A percentile compares a stretch with the other conserved stretches of the same genome.
phyloP scores from a whole-genome alignment of 805 yeast species.

The Tetrapisispora fleetii region DNA sequence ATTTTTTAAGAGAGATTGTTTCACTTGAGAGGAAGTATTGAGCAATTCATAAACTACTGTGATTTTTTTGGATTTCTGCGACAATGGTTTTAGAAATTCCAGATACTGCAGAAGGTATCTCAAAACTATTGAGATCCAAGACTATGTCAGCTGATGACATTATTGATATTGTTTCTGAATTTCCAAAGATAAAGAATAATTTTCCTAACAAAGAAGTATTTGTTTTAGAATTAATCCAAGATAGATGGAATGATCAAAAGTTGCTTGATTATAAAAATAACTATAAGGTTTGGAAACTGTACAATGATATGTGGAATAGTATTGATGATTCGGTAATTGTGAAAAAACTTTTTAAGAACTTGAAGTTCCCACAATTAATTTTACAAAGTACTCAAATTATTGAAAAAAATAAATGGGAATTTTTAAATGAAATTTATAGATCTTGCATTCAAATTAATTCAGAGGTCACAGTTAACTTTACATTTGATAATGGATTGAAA shows the following conservation, averaged over 20 bases:
- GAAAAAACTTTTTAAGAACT: slow-evolving; percentile 36
- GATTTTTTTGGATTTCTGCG: neutral
- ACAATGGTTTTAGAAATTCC: slow-evolving; percentile 4
- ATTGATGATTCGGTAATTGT: slow-evolving; percentile 21
- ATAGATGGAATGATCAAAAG: slow-evolving; percentile 45
- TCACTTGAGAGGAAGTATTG: neutral
- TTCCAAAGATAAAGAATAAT: slow-evolving; percentile 32
- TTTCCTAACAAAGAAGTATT: slow-evolving; percentile 50
- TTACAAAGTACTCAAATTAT: slow-evolving; percentile 5
- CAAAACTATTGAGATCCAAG: slow-evolving; percentile 50
- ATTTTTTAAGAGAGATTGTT: neutral
- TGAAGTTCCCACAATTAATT: slow-evolving; percentile 30
- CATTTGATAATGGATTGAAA: slow-evolving; percentile 17
- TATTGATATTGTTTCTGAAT: slow-evolving; percentile 25
- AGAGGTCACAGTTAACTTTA: slow-evolving; percentile 17
- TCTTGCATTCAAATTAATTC: slow-evolving; percentile 19
- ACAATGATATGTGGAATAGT: slow-evolving; percentile 32
- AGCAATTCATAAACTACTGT: neutral
- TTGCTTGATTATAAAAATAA: slow-evolving; percentile 36
- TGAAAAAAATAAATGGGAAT: slow-evolving; percentile 5
- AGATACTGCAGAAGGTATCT: slow-evolving; percentile 39
- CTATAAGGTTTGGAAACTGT: slow-evolving; percentile 41
- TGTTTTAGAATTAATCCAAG: slow-evolving; percentile 49
- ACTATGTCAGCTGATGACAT: slow-evolving; percentile 36
- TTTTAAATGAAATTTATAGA: slow-evolving; percentile 9